Evolutionary conservation across 2,329 filamentous ascomycete species (phyloP).

Genomic region (Dactylellina cionopaga): DNA sequence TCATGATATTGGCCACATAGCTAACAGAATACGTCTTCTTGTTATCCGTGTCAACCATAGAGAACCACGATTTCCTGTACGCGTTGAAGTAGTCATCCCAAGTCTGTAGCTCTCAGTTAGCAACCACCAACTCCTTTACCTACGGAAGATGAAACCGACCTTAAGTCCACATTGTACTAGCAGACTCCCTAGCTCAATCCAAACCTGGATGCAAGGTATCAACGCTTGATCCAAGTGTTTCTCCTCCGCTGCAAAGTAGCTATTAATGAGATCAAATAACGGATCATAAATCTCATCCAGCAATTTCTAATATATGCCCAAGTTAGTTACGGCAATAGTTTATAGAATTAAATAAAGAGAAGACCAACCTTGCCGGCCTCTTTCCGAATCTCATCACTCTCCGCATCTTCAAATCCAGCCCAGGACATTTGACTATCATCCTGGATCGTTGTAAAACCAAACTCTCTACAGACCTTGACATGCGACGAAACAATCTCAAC

Average conservation of each 20-base stretch:
- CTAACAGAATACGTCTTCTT: conserved; percentile 64
- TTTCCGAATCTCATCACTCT: conserved; percentile 47
- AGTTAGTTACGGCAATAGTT: too few relatives aligned
- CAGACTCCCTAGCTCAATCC: conserved; percentile 65
- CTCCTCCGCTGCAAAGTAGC: conserved; percentile 31
- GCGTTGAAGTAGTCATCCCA: conserved; percentile 69
- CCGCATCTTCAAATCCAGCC: conserved; percentile 63
- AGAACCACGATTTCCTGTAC: conserved; percentile 65
- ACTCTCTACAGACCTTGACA: conserved; percentile 53
- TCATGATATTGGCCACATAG: conserved; percentile 63
- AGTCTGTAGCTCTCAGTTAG: conserved; percentile 40
- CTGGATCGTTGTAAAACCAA: conserved; percentile 55
- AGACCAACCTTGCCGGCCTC: conserved; percentile 54
- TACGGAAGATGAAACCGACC: conserved; percentile 54
- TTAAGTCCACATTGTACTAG: conserved; percentile 64
- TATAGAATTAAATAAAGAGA: not conserved
- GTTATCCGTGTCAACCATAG: conserved; percentile 63
- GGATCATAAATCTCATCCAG: conserved; percentile 58
- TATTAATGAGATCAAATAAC: conserved; percentile 48
- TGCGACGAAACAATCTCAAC: conserved; percentile 53
- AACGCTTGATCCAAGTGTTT: conserved; percentile 33
- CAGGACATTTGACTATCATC: conserved; percentile 72
- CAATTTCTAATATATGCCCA: conserved; percentile 24
- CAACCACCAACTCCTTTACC: not conserved
- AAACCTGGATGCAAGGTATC: conserved; percentile 59